Evolutionary conservation across 257 asterid genomes (phyloP).

Genomic region (Scutellaria galericulata): DNA sequence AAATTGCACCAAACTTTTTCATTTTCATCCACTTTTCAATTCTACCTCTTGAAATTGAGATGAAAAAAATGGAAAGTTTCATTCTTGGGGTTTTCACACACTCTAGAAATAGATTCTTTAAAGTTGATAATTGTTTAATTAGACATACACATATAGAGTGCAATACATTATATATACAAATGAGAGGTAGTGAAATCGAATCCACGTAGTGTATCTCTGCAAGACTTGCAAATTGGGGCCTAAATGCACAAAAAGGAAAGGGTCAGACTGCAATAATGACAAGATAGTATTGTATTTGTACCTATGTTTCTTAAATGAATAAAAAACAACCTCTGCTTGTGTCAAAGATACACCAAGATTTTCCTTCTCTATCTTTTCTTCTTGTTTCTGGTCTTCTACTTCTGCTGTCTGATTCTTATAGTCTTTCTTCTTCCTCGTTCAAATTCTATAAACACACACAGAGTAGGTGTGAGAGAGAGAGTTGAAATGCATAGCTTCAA

Average conservation of each 20-base stretch:
- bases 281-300: slow-evolving; percentile 42
- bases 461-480: slow-evolving; percentile 10
- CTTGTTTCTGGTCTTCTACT: slow-evolving; percentile 12
- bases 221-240: neutral
- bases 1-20: too few relatives aligned
- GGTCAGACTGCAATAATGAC: slow-evolving; percentile 51
- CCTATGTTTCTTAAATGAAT: slow-evolving; percentile 39
- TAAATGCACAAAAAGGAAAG: slow-evolving; percentile 25
- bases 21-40: too few relatives aligned
- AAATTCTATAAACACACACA: slow-evolving; percentile 28
- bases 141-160: too few relatives aligned
- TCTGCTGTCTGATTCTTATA: slow-evolving; percentile 21
- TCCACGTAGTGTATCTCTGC: too few relatives aligned
- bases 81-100: too few relatives aligned
- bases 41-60: too few relatives aligned
- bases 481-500: slow-evolving; percentile 63
- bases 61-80: too few relatives aligned
- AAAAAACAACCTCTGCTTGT: slow-evolving; percentile 39
- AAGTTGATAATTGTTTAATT: too few relatives aligned
- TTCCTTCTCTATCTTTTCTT: slow-evolving; percentile 35
- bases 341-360: slow-evolving; percentile 49
- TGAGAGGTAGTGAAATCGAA: too few relatives aligned
- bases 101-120: too few relatives aligned
- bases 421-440: slow-evolving; percentile 13
- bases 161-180: too few relatives aligned